Evolutionary conservation across 176 grass and related monocot species (phyloP).

Genomic region (Triticum turgidum): DNA sequence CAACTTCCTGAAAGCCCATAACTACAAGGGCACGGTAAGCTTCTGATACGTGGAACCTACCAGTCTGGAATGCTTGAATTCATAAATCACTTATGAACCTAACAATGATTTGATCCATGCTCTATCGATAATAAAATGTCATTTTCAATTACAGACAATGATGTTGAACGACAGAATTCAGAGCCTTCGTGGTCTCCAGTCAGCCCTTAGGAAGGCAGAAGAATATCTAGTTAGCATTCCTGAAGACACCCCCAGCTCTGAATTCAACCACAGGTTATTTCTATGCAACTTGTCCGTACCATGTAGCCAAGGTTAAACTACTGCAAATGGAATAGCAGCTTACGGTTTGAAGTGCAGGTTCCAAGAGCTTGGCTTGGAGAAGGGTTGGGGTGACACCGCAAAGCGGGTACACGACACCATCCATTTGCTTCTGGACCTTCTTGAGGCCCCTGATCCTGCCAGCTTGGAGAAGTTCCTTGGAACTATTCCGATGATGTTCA

Average conservation of each 20-base stretch:
- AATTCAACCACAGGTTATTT: constrained; percentile 70
- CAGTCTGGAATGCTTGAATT: not conserved
- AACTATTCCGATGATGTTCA: constrained; percentile 91
- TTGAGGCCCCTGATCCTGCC: constrained; percentile 93
- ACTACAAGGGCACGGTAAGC: constrained; percentile 82
- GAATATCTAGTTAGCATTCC: constrained; percentile 65
- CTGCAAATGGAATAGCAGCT: not conserved
- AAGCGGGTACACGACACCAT: constrained; percentile 65
- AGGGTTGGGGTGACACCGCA: constrained; percentile 91
- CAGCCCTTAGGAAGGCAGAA: constrained; percentile 91
- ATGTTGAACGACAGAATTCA: constrained; percentile 97
- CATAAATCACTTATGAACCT: not conserved
- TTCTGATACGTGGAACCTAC: not conserved
- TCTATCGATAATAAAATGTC: not conserved
- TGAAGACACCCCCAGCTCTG: constrained; percentile 73
- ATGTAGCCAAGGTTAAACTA: not conserved
- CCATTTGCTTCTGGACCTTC: constrained; percentile 89
- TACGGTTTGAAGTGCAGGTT: constrained; percentile 50
- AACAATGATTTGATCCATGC: too few species aligned
- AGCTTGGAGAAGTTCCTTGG: constrained; percentile 97
- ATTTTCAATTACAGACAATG: constrained; percentile 68
- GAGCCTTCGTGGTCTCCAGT: constrained; percentile 70
- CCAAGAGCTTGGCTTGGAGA: constrained; percentile 92
- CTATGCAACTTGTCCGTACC: not conserved
- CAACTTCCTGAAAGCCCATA: constrained; percentile 85